These are phyloP conservation scores for Anastatica hierochuntica DNA, from an alignment of 345 rosid genomes.

Conservation along the genomic window DNA sequence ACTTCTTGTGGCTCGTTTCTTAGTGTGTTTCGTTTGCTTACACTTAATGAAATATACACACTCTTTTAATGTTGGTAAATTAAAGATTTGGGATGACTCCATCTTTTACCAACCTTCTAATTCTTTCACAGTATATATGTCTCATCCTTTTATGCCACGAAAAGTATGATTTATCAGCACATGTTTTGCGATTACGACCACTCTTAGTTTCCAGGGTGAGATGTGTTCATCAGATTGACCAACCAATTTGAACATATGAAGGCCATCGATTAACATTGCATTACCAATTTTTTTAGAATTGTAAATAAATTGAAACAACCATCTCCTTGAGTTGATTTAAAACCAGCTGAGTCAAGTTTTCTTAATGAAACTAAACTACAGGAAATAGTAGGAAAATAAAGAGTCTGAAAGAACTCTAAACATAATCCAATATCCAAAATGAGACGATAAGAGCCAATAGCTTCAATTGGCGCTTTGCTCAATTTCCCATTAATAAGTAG, in stretches of 20 bases:
- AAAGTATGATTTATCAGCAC: not conserved
- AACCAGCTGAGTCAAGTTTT: not conserved
- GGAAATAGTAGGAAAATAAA: not conserved
- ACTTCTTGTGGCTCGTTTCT: not conserved
- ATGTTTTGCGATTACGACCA: not conserved
- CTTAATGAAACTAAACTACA: not conserved
- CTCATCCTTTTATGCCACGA: not conserved
- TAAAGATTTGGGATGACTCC: not conserved
- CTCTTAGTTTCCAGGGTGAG: not conserved
- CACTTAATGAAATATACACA: constrained; percentile 1
- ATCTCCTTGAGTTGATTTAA: not conserved
- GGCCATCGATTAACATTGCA: not conserved
- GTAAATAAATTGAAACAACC: not conserved
- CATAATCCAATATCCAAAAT: constrained; percentile 2
- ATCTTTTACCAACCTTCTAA: not conserved
- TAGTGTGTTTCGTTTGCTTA: constrained; percentile 7
- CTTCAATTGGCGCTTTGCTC: not conserved
- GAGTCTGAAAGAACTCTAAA: not conserved
- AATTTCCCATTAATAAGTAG: not conserved
- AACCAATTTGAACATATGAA: not conserved
- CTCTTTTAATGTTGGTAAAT: not conserved
- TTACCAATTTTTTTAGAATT: not conserved
- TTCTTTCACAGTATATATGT: not conserved
- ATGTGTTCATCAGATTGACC: not conserved
- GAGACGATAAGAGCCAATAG: not conserved